Conservation (phyloP, 2,329 filamentous ascomycete species). For the Neopestalotiopsis clavispora region DNA sequence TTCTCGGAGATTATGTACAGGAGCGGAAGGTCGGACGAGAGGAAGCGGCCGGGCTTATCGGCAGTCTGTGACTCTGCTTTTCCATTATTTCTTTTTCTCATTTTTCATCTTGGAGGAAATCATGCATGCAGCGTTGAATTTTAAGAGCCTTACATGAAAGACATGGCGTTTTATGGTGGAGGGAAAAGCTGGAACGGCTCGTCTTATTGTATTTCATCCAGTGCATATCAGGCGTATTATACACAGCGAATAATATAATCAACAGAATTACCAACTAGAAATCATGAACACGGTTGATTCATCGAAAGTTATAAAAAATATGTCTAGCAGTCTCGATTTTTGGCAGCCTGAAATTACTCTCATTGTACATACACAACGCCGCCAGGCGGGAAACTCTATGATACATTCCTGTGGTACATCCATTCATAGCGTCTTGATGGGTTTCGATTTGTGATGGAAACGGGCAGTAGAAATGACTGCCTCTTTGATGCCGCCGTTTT, state of each 20-base stretch:
- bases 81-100: neutral
- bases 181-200: neutral
- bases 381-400: constrained; percentile 10
- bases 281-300: neutral
- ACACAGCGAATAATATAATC: too few relatives aligned
- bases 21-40: constrained; percentile 60
- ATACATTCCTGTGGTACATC: constrained; percentile 7
- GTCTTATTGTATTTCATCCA: neutral
- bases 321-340: constrained; percentile 15
- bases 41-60: constrained; percentile 74
- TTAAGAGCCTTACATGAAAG: neutral
- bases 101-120: neutral
- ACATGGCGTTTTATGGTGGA: neutral
- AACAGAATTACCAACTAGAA: too few relatives aligned
- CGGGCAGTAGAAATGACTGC: neutral
- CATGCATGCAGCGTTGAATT: neutral
- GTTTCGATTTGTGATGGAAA: neutral
- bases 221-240: too few relatives aligned
- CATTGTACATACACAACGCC: constrained; percentile 18
- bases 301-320: neutral
- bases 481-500: neutral
- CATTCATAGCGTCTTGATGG: neutral
- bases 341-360: constrained; percentile 8
- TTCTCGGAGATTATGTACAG: constrained; percentile 63
- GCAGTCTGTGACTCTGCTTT: neutral